A percentile compares a stretch with the other conserved stretches of the same genome.
These are phyloP conservation scores for Ceratorhiza oryzae-sativae DNA, from an alignment of 1,284 basidiomycete species.

Conservation along the genomic window DNA sequence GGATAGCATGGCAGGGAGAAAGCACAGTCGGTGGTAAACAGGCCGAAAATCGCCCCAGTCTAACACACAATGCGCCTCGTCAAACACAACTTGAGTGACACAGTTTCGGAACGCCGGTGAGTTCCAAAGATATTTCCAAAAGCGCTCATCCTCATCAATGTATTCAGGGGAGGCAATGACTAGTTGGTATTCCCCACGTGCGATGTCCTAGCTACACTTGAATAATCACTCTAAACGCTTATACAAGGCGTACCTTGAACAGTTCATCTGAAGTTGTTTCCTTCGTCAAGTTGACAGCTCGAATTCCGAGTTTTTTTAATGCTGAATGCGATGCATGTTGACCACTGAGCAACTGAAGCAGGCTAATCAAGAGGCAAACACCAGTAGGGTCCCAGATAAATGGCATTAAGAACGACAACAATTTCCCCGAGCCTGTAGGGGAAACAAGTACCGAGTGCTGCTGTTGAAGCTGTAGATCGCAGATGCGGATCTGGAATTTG, in stretches of 20 bases:
- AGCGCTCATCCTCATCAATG: background rate
- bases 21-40: background rate
- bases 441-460: background rate
- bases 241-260: background rate
- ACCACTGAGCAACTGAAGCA: background rate
- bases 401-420: background rate
- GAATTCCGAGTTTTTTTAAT: background rate
- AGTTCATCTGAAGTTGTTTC: background rate
- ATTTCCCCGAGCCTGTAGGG: conserved; percentile 1
- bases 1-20: background rate
- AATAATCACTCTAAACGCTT: too few relatives aligned
- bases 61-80: conserved; percentile 7
- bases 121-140: background rate
- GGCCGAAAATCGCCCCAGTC: conserved; percentile 15
- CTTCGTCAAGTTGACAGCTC: background rate
- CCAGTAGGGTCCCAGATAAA: conserved; percentile 9
- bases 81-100: background rate
- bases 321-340: background rate
- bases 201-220: background rate
- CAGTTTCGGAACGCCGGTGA: background rate
- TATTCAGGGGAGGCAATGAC: conserved; percentile 20
- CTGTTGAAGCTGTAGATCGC: background rate
- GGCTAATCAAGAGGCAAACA: background rate
- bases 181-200: background rate
- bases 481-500: background rate